Percentiles rank a stretch among this genome's conserved stretches.
These are phyloP conservation scores for Sporisorium graminicola DNA, from an alignment of 1,284 basidiomycete genomes.

Conservation along the genomic window DNA sequence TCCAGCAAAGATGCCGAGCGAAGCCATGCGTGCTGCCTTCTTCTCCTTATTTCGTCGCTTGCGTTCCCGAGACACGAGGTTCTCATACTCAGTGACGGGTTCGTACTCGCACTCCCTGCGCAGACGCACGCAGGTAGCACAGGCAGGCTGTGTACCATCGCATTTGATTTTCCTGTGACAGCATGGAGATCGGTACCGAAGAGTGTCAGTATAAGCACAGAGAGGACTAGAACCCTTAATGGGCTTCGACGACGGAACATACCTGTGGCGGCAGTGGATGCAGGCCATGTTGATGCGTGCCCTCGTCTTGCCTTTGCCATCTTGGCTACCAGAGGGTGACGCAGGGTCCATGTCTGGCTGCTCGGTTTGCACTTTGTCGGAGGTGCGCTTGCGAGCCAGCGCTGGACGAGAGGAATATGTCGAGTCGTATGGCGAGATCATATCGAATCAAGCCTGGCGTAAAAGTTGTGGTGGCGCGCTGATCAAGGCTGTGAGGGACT, in stretches of 20 bases:
- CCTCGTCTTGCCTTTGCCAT: conserved; percentile 42
- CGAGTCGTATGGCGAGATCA: conserved; percentile 29
- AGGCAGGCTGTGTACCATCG: conserved; percentile 58
- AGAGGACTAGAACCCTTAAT: not conserved
- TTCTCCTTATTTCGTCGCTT: conserved; percentile 61
- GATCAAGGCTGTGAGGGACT: not conserved
- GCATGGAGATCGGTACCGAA: not conserved
- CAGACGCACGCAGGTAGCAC: conserved; percentile 60
- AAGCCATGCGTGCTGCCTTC: conserved; percentile 42
- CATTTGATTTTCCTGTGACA: conserved; percentile 62
- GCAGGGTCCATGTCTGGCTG: conserved; percentile 7
- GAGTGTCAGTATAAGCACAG: not conserved
- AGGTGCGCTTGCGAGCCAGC: conserved; percentile 36
- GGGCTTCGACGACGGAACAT: not conserved
- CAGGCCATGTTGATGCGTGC: conserved; percentile 62
- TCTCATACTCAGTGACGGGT: conserved; percentile 61
- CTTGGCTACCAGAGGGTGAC: conserved; percentile 38
- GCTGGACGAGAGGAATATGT: conserved; percentile 34
- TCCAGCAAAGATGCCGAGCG: conserved; percentile 45
- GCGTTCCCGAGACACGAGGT: conserved; percentile 62
- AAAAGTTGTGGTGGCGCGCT: no score
- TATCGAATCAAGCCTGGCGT: no score
- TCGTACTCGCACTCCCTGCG: conserved; percentile 63
- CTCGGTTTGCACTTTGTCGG: conserved; percentile 17
- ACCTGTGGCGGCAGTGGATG: conserved; percentile 64